phyloP scores from a whole-genome alignment of 139 green algal genomes.

The Edaphochlamys debaryana region DNA sequence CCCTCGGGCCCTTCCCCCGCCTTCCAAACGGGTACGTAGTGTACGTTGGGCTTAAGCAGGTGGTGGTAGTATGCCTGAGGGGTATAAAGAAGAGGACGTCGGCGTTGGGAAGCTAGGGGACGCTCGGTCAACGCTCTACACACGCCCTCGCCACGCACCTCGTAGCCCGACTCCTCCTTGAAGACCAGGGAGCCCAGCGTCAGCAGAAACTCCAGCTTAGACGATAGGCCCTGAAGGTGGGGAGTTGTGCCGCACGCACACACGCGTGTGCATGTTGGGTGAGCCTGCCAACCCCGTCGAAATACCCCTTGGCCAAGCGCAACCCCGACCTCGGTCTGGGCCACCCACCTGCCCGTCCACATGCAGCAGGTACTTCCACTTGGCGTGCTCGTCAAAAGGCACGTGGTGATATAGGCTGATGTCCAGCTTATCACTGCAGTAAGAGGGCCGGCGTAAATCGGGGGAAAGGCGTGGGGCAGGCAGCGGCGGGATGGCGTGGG shows the following conservation, averaged over 20 bases:
- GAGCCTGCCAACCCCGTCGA: too few species aligned
- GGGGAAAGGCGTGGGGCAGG: too few species aligned
- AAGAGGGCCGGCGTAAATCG: too few species aligned
- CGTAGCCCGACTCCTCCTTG: constrained; percentile 52
- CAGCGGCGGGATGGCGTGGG: too few species aligned
- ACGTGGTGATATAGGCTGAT: constrained; percentile 7
- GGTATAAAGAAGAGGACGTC: too few species aligned
- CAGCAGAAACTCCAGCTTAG: constrained; percentile 50
- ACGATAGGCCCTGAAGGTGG: background rate
- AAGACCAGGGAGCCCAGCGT: constrained; percentile 47
- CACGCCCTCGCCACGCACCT: background rate
- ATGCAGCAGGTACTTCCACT: constrained; percentile 46
- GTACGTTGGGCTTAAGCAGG: constrained; percentile 41
- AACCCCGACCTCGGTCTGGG: background rate
- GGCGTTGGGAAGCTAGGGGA: too few species aligned
- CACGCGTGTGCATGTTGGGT: too few species aligned
- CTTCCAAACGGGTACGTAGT: constrained; percentile 54
- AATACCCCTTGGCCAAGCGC: too few species aligned
- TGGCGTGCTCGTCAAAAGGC: constrained; percentile 23
- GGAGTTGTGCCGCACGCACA: too few species aligned
- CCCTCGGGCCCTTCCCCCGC: constrained; percentile 33
- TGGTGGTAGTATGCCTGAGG: constrained; percentile 53
- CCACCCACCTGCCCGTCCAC: constrained; percentile 46
- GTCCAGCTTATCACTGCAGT: constrained; percentile 4
- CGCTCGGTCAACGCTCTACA: too few species aligned